A percentile compares a stretch with the other conserved stretches of the same genome.
Evolutionary conservation across 2,329 filamentous ascomycete species (phyloP).

Genomic region (Aureobasidium leucospermi): DNA sequence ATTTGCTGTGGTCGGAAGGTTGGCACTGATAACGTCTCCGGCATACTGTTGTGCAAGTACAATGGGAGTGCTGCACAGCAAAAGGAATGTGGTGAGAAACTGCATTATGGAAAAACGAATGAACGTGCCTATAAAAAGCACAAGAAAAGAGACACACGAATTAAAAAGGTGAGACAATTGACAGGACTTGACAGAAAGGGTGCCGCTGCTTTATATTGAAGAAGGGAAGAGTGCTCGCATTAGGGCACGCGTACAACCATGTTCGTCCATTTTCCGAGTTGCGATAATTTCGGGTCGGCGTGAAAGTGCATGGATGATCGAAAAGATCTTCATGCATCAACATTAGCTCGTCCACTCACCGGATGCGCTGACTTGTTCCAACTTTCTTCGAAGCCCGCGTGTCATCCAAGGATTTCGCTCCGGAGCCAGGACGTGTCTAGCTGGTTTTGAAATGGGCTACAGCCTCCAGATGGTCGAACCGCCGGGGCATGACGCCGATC

Average conservation of each 20-base stretch:
- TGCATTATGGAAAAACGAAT: slow-evolving; percentile 8
- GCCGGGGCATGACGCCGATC: background rate
- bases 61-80: background rate
- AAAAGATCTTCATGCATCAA: slow-evolving; percentile 3
- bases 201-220: background rate
- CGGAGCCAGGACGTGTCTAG: slow-evolving; percentile 3
- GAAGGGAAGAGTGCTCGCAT: background rate
- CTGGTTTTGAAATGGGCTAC: slow-evolving; percentile 4
- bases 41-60: slow-evolving; percentile 26
- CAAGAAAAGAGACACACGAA: background rate
- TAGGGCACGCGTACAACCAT: background rate
- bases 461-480: background rate
- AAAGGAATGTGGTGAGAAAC: background rate
- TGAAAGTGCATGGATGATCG: background rate
- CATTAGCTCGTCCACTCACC: background rate
- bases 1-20: slow-evolving; percentile 25
- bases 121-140: slow-evolving; percentile 1
- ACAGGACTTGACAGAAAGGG: background rate
- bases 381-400: background rate
- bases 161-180: background rate
- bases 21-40: slow-evolving; percentile 25
- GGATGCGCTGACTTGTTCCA: background rate
- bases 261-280: background rate
- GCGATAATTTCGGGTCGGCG: slow-evolving; percentile 7
- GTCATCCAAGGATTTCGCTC: background rate